These are phyloP conservation scores for Boletus rufocinnamomeus DNA, from an alignment of 768 basidiomycete genomes.

Conservation along the genomic window DNA sequence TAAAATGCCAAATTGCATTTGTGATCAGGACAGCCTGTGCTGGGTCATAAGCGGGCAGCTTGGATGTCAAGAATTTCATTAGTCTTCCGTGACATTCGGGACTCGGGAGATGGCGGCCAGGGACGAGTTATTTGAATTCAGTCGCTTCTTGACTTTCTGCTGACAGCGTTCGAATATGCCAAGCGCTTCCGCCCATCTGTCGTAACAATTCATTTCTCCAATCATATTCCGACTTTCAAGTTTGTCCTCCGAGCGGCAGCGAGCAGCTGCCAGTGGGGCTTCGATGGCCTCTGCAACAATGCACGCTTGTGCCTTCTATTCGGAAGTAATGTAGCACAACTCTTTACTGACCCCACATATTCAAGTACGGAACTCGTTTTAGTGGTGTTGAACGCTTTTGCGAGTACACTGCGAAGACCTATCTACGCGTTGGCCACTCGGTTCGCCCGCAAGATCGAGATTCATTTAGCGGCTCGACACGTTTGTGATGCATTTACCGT, in stretches of 20 bases:
- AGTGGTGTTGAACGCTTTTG: neutral
- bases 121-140: conserved; percentile 6
- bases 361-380: neutral
- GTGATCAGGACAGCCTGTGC: neutral
- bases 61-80: neutral
- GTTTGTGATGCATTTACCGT: neutral
- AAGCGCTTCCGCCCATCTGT: neutral
- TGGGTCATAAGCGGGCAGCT: neutral
- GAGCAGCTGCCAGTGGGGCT: neutral
- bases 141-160: neutral
- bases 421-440: neutral
- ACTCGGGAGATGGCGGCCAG: neutral
- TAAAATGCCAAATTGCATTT: neutral
- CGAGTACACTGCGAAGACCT: neutral
- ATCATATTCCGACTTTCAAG: neutral
- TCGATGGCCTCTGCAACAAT: neutral
- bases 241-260: neutral
- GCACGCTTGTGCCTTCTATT: neutral
- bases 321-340: neutral
- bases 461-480: neutral
- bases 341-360: too few relatives aligned
- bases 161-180: neutral
- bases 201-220: conserved; percentile 13
- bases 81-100: neutral
- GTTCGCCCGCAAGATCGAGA: neutral